These are phyloP conservation scores for Hura crepitans DNA, from an alignment of 441 rosid genomes.

Conservation along the genomic window DNA sequence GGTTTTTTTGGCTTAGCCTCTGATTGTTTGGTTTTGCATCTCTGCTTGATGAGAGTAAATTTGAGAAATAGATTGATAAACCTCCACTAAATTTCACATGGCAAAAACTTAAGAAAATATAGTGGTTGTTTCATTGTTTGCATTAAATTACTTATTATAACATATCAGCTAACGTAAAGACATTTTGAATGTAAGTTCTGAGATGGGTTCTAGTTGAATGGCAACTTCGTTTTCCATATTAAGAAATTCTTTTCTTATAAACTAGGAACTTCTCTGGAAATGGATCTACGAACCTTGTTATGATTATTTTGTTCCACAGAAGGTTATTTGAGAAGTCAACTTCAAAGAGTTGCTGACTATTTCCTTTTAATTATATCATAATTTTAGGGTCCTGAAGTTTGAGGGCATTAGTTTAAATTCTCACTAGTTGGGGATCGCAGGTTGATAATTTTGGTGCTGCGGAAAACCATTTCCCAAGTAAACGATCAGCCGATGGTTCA, in stretches of 20 bases:
- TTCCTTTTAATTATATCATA: not conserved
- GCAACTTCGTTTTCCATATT: not conserved
- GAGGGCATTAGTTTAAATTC: no score
- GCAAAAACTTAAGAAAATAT: not conserved
- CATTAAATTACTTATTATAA: not conserved
- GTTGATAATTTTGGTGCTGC: slow-evolving; percentile 35
- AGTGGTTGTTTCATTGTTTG: not conserved
- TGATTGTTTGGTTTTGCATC: not conserved
- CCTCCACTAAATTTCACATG: not conserved
- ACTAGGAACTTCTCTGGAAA: not conserved
- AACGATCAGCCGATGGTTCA: slow-evolving; percentile 80
- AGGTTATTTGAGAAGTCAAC: not conserved
- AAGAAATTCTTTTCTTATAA: not conserved
- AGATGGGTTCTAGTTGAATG: not conserved
- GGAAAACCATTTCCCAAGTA: slow-evolving; percentile 55
- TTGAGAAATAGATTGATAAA: not conserved
- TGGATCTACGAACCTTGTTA: not conserved
- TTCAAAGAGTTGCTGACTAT: not conserved
- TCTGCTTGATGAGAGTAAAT: not conserved
- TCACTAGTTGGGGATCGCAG: slow-evolving; percentile 29
- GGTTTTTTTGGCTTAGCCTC: not conserved
- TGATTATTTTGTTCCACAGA: not conserved
- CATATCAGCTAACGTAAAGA: not conserved
- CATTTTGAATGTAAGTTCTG: not conserved
- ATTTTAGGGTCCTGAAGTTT: not conserved